Evolutionary conservation across 306 rosid species (phyloP).

Genomic region (peach (Prunus persica)): DNA sequence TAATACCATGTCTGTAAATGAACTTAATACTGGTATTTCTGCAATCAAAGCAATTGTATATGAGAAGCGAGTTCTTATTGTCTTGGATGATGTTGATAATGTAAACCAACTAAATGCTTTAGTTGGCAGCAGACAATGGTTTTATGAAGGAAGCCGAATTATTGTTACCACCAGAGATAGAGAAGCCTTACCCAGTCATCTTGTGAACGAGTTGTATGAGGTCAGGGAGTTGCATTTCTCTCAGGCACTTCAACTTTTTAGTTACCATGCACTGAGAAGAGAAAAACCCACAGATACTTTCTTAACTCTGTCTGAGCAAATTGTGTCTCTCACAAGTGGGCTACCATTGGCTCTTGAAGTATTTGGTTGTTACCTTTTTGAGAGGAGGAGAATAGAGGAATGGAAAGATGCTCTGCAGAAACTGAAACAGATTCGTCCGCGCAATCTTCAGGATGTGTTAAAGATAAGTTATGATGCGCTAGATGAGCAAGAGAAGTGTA

Average conservation of each 20-base stretch:
- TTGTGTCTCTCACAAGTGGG: constrained; percentile 50
- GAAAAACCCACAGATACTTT: constrained; percentile 29
- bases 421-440: constrained; percentile 35
- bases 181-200: constrained; percentile 15
- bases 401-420: constrained; percentile 50
- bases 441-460: constrained; percentile 52
- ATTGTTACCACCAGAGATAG: constrained; percentile 55
- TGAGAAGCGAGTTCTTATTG: constrained; percentile 37
- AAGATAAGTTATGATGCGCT: constrained; percentile 52
- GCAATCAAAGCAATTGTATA: constrained; percentile 11
- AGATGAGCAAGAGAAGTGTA: constrained; percentile 41
- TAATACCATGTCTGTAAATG: not conserved
- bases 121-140: constrained; percentile 39
- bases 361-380: constrained; percentile 50
- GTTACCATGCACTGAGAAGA: constrained; percentile 52
- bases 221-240: constrained; percentile 35
- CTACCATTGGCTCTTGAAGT: constrained; percentile 75
- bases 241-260: constrained; percentile 48
- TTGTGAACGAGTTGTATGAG: constrained; percentile 31
- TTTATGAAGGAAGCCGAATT: constrained; percentile 50
- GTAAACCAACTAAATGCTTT: constrained; percentile 36
- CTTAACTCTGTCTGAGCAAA: constrained; percentile 30
- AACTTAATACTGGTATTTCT: constrained; percentile 17
- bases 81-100: constrained; percentile 61
- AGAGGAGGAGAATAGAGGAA: constrained; percentile 38